Conservation (phyloP, 495 filamentous ascomycete species). For the Aspergillus bertholletiae region DNA sequence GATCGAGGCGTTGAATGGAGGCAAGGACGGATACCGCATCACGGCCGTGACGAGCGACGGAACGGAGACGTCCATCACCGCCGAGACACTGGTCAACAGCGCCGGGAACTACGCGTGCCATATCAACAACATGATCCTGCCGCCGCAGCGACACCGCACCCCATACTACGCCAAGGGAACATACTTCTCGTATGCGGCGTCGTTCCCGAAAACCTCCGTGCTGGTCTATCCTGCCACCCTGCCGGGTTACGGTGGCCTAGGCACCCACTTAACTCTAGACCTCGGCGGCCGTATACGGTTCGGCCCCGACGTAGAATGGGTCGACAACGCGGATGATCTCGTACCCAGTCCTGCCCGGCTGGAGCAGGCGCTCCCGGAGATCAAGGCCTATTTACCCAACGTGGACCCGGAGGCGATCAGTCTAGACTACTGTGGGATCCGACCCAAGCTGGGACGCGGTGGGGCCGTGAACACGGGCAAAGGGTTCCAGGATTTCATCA, state of each 20-base stretch:
- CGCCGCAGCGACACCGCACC: slow-evolving; percentile 48
- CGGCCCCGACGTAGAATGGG: slow-evolving; percentile 95
- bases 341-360: slow-evolving; percentile 55
- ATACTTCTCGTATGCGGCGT: slow-evolving; percentile 81
- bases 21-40: slow-evolving; percentile 50
- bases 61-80: slow-evolving; percentile 55
- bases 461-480: slow-evolving; percentile 55
- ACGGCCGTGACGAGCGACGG: slow-evolving; percentile 44
- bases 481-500: slow-evolving; percentile 81
- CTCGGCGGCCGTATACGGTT: slow-evolving; percentile 83
- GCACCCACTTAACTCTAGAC: slow-evolving; percentile 92
- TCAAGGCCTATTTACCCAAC: slow-evolving; percentile 72
- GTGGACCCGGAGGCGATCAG: slow-evolving; percentile 63
- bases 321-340: slow-evolving; percentile 58
- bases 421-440: slow-evolving; percentile 85
- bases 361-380: slow-evolving; percentile 65
- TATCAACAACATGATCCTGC: slow-evolving; percentile 81
- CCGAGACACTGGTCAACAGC: slow-evolving; percentile 76
- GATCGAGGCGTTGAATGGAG: slow-evolving; percentile 50
- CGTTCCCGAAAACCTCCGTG: slow-evolving; percentile 62
- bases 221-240: slow-evolving; percentile 84
- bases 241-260: slow-evolving; percentile 77
- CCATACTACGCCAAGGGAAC: slow-evolving; percentile 90
- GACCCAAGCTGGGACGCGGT: slow-evolving; percentile 73
- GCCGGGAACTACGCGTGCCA: slow-evolving; percentile 75